Conservation (phyloP, 2,329 filamentous ascomycete genomes). For the Microdochium paspali region DNA sequence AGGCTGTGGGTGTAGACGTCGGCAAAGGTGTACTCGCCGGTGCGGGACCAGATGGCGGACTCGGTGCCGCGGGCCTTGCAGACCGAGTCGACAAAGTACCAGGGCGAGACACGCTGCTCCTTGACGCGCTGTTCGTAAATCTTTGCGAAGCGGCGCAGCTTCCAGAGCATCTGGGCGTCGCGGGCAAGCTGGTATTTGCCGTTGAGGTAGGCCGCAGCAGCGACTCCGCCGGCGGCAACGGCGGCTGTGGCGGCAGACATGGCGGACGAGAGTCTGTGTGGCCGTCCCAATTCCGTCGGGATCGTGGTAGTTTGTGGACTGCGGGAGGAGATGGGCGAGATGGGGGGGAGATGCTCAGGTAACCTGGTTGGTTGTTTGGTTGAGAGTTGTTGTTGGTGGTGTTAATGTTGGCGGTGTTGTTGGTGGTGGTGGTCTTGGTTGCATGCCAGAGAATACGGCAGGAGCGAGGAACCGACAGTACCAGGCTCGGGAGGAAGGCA, state of each 20-base stretch:
- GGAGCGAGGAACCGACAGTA: too few relatives aligned
- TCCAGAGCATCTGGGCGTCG: slow-evolving; percentile 38
- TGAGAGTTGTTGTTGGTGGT: too few relatives aligned
- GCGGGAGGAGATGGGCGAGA: too few relatives aligned
- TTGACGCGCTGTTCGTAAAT: slow-evolving; percentile 24
- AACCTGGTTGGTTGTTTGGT: too few relatives aligned
- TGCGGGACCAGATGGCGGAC: slow-evolving; percentile 55
- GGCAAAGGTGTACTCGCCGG: slow-evolving; percentile 44
- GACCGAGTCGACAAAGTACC: slow-evolving; percentile 50
- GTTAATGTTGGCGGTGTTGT: too few relatives aligned
- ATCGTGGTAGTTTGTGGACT: too few relatives aligned
- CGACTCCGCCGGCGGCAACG: slow-evolving; percentile 8
- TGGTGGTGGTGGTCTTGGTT: too few relatives aligned
- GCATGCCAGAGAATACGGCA: too few relatives aligned
- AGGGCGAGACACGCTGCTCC: slow-evolving; percentile 38
- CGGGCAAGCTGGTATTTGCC: slow-evolving; percentile 55
- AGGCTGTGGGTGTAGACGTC: slow-evolving; percentile 38
- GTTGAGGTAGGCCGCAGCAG: slow-evolving; percentile 46
- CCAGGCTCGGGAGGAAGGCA: too few relatives aligned
- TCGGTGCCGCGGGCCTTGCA: slow-evolving; percentile 37
- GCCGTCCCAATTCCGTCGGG: too few relatives aligned
- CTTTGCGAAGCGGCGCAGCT: slow-evolving; percentile 25
- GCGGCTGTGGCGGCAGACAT: not conserved
- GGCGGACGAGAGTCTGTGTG: not conserved
- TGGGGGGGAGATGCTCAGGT: too few relatives aligned